Base-by-base conservation (phyloP, 257 asterid genomes). In the Petunia secreta region DNA sequence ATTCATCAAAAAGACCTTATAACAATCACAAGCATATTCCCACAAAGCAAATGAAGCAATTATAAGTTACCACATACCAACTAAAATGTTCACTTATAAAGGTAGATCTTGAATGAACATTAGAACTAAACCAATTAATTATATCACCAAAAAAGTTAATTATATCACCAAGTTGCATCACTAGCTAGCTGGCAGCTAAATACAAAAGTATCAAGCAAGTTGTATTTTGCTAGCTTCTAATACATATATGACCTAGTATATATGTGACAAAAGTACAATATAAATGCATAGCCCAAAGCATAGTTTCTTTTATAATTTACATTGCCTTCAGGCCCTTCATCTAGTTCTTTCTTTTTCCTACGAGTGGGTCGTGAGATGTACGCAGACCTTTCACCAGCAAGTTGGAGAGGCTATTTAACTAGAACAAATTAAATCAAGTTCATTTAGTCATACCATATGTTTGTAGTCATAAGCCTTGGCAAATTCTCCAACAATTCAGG, bases 401-500 rank as follows among this genome's bases (percentile, higher is more conserved):
- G 25, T 25, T 25, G 25, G 25, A 25, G 25, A 25, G 25, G 25
- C 25, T 25, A 25, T 25, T 50, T 10, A 74, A 41, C 43, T 75
- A 52, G 16, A 43, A 11, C 8, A 38, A 52, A 37, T 44, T 8
- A 78, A 50, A 63, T 15, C 14, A 53, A 50, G 16, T 78, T 62
- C 8, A 16, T 44, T 78, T 68, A 78, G 50, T 37, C 75, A 63
- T 78, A 78, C 81, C 81, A 78, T 75, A 38, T 11, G 60, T 78
- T 50, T 48, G 75, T 14, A n/a, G 78, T 43, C 43, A 48, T 25
- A 3, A 25, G 10, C 58, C 76, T 57, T 40, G 81, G 75, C 4
- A 63, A 46, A 63, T 63, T 54, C 54, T 78, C 81, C 37, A 78
- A 48, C 75, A 78, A 78, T 7, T 78, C 75, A 25, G 81, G 81